Conservation (phyloP, 805 yeast species). For the Ogataea wickerhamii region DNA sequence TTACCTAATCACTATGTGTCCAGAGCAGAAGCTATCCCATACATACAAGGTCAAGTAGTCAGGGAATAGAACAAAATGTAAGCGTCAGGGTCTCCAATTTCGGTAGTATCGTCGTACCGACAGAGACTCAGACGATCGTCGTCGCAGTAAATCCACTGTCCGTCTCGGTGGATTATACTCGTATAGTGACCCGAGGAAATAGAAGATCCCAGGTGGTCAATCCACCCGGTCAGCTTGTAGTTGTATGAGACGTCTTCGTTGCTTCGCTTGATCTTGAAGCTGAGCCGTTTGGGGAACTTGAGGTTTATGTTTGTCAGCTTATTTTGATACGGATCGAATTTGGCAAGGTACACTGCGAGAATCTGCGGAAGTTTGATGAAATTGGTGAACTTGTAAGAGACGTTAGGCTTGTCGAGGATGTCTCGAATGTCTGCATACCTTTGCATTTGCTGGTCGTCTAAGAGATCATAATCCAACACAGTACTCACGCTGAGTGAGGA, state of each 20-base stretch:
- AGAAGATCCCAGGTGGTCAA: slow-evolving; percentile 64
- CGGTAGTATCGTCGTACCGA: slow-evolving; percentile 33
- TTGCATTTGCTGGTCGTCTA: slow-evolving; percentile 19
- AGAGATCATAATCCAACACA: slow-evolving; percentile 7
- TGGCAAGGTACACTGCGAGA: slow-evolving; percentile 31
- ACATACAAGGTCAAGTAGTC: slow-evolving; percentile 1
- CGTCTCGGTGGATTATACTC: slow-evolving; percentile 52
- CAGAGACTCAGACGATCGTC: slow-evolving; percentile 56
- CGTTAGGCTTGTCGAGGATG: slow-evolving; percentile 23
- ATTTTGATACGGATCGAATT: slow-evolving; percentile 29
- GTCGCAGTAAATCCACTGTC: slow-evolving; percentile 72
- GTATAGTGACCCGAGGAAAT: slow-evolving; percentile 77
- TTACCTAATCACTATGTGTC: too few species aligned
- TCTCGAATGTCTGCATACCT: slow-evolving; percentile 20
- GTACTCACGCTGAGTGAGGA: slow-evolving; percentile 4
- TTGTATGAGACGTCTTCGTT: slow-evolving; percentile 23
- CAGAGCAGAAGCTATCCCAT: too few species aligned
- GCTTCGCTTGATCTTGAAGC: slow-evolving; percentile 42
- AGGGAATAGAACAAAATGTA: slow-evolving; percentile 65
- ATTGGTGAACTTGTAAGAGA: slow-evolving; percentile 27
- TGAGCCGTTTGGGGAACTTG: slow-evolving; percentile 21
- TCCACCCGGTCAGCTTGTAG: slow-evolving; percentile 59
- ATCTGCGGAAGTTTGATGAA: slow-evolving; percentile 36
- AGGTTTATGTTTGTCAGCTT: slow-evolving; percentile 24
- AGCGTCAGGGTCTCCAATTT: slow-evolving; percentile 41